Conservation (phyloP, 2,329 filamentous ascomycete species). For the Pyricularia pennisetigena region DNA sequence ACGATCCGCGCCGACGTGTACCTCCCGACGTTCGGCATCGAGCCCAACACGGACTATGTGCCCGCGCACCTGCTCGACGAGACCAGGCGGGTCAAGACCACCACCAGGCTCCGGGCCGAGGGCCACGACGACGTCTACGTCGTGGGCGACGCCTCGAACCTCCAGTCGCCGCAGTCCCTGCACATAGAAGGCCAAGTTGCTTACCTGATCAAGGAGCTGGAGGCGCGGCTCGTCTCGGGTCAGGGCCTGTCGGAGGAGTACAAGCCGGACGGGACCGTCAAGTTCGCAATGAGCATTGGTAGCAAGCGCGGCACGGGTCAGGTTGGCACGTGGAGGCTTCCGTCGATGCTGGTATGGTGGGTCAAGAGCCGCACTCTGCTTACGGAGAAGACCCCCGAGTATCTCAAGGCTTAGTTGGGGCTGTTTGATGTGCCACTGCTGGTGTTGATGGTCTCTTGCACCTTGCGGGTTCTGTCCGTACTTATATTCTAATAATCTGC, state of each 20-base stretch:
- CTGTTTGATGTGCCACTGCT: background rate
- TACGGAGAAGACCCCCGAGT: slow-evolving; percentile 3
- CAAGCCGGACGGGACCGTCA: slow-evolving; percentile 9
- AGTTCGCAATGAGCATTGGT: slow-evolving; percentile 15
- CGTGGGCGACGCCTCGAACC: slow-evolving; percentile 18
- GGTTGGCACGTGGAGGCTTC: slow-evolving; percentile 13
- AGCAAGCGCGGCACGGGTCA: slow-evolving; percentile 17
- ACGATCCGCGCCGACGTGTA: slow-evolving; percentile 20
- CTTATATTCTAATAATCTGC: background rate
- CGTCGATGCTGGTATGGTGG: slow-evolving; percentile 12
- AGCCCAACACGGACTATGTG: slow-evolving; percentile 27
- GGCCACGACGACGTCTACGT: slow-evolving; percentile 19
- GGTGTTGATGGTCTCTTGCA: background rate
- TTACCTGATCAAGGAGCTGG: slow-evolving; percentile 14
- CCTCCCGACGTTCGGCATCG: slow-evolving; percentile 34
- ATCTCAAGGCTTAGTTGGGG: background rate
- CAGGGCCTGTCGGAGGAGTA: slow-evolving; percentile 7
- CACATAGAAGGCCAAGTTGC: slow-evolving; percentile 14
- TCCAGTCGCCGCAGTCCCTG: slow-evolving; percentile 13
- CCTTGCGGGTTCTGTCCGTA: background rate
- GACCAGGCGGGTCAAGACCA: slow-evolving; percentile 15
- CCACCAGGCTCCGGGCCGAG: slow-evolving; percentile 14
- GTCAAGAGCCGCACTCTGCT: slow-evolving; percentile 15
- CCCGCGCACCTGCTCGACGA: slow-evolving; percentile 16
- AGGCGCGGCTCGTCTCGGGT: slow-evolving; percentile 9